phyloP scores from a whole-genome alignment of 139 green algal species.

The Chlorella sorokiniana region DNA sequence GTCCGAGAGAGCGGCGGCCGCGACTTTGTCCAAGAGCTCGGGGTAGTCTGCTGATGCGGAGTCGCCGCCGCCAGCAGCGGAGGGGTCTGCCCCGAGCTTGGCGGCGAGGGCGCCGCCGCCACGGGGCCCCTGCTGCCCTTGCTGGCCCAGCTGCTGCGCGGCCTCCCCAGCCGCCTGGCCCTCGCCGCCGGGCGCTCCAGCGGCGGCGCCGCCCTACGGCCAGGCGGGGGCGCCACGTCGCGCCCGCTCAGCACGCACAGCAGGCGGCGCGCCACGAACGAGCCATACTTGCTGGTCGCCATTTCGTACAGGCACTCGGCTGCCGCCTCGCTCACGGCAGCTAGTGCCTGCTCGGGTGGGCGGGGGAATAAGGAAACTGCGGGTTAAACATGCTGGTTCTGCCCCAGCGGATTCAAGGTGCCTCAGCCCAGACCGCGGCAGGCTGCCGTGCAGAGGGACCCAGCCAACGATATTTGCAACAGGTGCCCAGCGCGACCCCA shows the following conservation, averaged over 20 bases:
- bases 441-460: no score
- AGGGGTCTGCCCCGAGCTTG: constrained; percentile 23
- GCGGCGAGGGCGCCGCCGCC: constrained; percentile 34
- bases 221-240: constrained; percentile 54
- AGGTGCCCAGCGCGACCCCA: no score
- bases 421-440: no score
- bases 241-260: constrained; percentile 62
- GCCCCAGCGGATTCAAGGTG: no score
- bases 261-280: constrained; percentile 68
- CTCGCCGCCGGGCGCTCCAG: neutral
- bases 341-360: constrained; percentile 25
- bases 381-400: no score
- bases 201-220: neutral
- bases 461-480: no score
- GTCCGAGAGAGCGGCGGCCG: constrained; percentile 38
- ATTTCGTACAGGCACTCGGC: constrained; percentile 58
- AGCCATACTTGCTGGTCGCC: constrained; percentile 60
- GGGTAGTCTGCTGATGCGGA: constrained; percentile 31
- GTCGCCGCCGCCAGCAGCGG: neutral
- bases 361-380: neutral
- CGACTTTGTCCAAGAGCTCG: constrained; percentile 39
- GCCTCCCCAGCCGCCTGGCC: neutral
- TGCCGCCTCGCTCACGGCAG: constrained; percentile 28
- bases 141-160: no score
- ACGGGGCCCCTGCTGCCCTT: constrained; percentile 34